Conservation (phyloP, 805 yeast genomes). For the Kuraishia capsulata region DNA sequence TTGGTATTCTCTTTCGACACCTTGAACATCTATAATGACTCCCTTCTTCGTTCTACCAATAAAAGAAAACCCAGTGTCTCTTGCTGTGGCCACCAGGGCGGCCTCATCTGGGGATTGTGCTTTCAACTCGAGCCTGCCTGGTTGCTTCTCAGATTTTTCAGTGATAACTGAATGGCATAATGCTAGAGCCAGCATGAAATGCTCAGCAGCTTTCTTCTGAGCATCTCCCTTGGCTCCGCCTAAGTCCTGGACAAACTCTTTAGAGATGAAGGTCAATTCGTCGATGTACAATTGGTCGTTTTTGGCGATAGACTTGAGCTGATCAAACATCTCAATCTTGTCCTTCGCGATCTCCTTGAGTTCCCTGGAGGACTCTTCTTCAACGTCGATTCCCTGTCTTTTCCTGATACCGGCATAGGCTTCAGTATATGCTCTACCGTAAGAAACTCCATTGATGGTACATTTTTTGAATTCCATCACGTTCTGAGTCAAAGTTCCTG, state of each 20-base stretch:
- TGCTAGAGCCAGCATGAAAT: slow-evolving; percentile 69
- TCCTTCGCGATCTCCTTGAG: slow-evolving; percentile 47
- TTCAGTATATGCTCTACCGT: slow-evolving; percentile 78
- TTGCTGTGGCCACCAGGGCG: slow-evolving; percentile 74
- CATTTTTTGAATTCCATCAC: slow-evolving; percentile 82
- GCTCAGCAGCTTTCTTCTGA: slow-evolving; percentile 56
- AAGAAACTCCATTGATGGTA: slow-evolving; percentile 62
- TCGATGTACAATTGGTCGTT: slow-evolving; percentile 38
- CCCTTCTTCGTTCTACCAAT: slow-evolving; percentile 61
- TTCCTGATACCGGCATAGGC: slow-evolving; percentile 73
- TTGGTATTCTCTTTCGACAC: slow-evolving; percentile 61
- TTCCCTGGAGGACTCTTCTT: slow-evolving; percentile 45
- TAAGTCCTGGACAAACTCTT: slow-evolving; percentile 50
- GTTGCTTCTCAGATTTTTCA: slow-evolving; percentile 54
- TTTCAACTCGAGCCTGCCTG: slow-evolving; percentile 46
- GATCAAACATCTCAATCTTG: slow-evolving; percentile 46
- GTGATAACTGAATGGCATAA: slow-evolving; percentile 72
- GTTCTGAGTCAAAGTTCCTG: slow-evolving; percentile 79
- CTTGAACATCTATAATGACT: slow-evolving; percentile 58
- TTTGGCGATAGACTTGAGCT: slow-evolving; percentile 26
- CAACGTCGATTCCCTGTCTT: slow-evolving; percentile 70
- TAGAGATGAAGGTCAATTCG: slow-evolving; percentile 63
- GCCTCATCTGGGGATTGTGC: slow-evolving; percentile 89
- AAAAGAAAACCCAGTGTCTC: slow-evolving; percentile 67
- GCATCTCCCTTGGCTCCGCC: slow-evolving; percentile 36